A percentile compares a stretch with the other conserved stretches of the same genome.
Evolutionary conservation across 441 rosid genomes (phyloP).

Genomic region (Adansonia grandidieri): DNA sequence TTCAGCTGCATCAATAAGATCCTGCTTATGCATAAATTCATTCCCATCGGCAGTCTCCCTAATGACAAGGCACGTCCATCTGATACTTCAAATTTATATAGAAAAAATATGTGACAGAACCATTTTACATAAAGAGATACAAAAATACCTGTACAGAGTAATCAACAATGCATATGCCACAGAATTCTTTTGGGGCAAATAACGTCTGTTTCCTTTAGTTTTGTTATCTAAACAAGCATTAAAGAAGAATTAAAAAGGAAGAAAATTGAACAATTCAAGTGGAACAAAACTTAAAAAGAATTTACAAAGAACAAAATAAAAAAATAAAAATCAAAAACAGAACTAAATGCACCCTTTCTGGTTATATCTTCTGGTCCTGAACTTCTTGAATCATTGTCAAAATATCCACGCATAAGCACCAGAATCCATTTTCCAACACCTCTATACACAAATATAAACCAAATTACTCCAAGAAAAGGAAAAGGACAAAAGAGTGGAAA

Average conservation of each 20-base stretch:
- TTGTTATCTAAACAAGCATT: conserved; percentile 47
- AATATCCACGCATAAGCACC: conserved; percentile 67
- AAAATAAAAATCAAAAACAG: not conserved
- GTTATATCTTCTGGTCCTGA: conserved; percentile 62
- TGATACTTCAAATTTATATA: conserved; percentile 28
- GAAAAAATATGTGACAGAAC: conserved; percentile 11
- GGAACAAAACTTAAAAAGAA: conserved; percentile 21
- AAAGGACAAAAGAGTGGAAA: not conserved
- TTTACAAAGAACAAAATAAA: not conserved
- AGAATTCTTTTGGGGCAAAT: conserved; percentile 79
- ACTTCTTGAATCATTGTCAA: conserved; percentile 45
- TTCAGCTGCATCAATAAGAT: conserved; percentile 89
- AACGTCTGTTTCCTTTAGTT: conserved; percentile 53
- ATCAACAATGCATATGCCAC: conserved; percentile 85
- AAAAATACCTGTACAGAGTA: conserved; percentile 66
- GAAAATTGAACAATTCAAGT: conserved; percentile 14
- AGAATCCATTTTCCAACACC: conserved; percentile 93
- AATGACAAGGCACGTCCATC: conserved; percentile 25
- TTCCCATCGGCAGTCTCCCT: conserved; percentile 69
- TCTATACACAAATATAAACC: conserved; percentile 42
- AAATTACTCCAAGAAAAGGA: conserved; percentile 1
- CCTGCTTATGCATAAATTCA: conserved; percentile 82
- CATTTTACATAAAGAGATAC: conserved; percentile 12
- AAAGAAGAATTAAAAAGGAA: conserved; percentile 12
- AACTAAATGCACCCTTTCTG: conserved; percentile 41